These are phyloP conservation scores for Vitis hybrid DNA, from an alignment of 177 flowering plant species.

Conservation along the genomic window DNA sequence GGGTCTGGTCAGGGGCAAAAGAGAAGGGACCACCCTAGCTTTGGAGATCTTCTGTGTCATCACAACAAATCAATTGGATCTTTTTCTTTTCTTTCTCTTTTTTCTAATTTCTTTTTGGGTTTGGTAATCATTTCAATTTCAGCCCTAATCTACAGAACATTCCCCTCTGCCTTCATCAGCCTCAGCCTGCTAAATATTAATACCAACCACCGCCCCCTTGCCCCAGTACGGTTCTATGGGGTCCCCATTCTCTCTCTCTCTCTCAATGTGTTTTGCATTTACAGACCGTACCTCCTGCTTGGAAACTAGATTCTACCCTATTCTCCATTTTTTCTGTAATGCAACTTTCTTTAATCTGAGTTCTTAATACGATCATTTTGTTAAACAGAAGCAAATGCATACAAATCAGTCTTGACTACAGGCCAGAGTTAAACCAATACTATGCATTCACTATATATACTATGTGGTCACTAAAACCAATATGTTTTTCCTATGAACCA, in stretches of 20 bases:
- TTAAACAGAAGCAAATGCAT: too few species aligned
- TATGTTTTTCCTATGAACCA: too few species aligned
- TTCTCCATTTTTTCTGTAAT: background rate
- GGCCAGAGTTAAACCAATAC: too few species aligned
- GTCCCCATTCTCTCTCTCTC: background rate
- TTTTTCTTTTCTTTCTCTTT: background rate
- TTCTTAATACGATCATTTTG: too few species aligned
- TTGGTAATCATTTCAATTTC: background rate
- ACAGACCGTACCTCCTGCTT: background rate
- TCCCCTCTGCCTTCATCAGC: background rate
- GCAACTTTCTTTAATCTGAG: too few species aligned
- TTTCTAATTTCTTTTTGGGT: background rate
- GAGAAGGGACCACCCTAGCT: conserved; percentile 2
- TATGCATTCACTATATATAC: too few species aligned
- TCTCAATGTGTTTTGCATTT: background rate
- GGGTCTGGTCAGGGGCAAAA: conserved; percentile 1
- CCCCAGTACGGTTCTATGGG: too few species aligned
- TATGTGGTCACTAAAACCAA: too few species aligned
- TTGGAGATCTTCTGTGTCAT: conserved; percentile 15
- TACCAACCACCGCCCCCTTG: too few species aligned
- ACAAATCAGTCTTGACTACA: too few species aligned
- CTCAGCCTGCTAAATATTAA: too few species aligned
- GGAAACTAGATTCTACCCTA: background rate
- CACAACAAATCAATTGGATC: conserved; percentile 9
- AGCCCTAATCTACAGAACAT: background rate